Base-by-base conservation (phyloP, 345 rosid species). In the Hypericum androsaemum region DNA sequence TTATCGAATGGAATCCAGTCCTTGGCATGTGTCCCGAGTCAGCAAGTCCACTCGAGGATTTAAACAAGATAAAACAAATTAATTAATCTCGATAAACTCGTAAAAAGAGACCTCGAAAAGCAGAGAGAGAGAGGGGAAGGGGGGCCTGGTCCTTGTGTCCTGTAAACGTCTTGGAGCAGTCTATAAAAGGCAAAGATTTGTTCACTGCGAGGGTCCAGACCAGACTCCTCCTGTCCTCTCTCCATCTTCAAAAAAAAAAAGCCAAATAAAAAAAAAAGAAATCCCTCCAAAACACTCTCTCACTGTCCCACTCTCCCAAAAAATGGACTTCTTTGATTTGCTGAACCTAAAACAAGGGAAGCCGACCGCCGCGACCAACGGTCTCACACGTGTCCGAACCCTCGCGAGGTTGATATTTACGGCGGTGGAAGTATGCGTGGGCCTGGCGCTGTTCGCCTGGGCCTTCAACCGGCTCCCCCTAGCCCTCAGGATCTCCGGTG, bases 281-380 rank as follows among this genome's bases (percentile, higher is more conserved):
- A 37, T 11, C 37, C 54, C 41, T 0, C 48, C n/a, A 10, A 10
- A 36, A 7, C 11, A 43, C 15, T 38, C 66, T 43, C 47, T n/a
- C 14, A 12, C 53, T 14, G 28, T 9, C 10, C 4, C 35, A 28
- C 7, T 7, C 14, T 9, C 42, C 6, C 13, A 11, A 39, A 12
- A 40, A 39, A 73, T 71, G 77, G 68, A 74, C 56, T 45, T 73
- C 5, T 52, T 60, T 43, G 57, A 61, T 60, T 64, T 63, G 10
- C 71, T 74, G 39, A 62, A 57, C 75, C 69, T 76, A 22, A 76
- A 74, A 57, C 68, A 71, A n/a, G 74, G 78, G 74, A 79, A 74
- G 66, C 59, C 62, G 35, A 60, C 35, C 53, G 75, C 68, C 47
- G 41, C 71, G 53, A 49, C 37, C 17, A 68, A 43, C 2, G 13